A percentile compares a stretch with the other conserved stretches of the same genome.
These are phyloP conservation scores for Coemansia sp. DNA, from an alignment of 192 early-diverging fungal genomes.

Conservation along the genomic window DNA sequence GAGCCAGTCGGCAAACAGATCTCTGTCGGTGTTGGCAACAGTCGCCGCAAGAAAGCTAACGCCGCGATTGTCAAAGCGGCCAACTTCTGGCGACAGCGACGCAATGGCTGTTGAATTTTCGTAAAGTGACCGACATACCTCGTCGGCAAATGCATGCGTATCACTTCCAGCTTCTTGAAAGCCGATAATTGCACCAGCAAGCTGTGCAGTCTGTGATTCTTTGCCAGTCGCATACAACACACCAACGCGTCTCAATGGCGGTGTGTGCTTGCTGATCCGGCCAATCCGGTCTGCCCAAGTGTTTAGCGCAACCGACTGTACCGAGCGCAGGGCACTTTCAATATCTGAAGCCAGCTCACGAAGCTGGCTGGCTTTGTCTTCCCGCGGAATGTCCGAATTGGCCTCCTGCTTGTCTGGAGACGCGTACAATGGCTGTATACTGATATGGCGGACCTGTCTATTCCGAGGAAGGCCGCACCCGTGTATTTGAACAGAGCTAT, in stretches of 20 bases:
- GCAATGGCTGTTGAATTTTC: neutral
- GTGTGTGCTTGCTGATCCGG: neutral
- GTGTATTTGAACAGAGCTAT: neutral
- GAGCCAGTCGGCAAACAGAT: slow-evolving; percentile 33
- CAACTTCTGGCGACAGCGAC: neutral
- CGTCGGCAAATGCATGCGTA: neutral
- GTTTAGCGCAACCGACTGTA: slow-evolving; percentile 12
- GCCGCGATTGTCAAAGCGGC: neutral
- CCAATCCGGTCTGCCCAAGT: slow-evolving; percentile 27
- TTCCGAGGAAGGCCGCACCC: neutral
- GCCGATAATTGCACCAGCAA: neutral
- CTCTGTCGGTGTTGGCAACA: neutral
- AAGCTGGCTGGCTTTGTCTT: slow-evolving; percentile 3
- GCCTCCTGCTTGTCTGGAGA: neutral
- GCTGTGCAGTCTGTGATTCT: slow-evolving; percentile 12
- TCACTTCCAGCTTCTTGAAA: neutral
- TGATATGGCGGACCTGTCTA: slow-evolving; percentile 15
- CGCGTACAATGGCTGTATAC: slow-evolving; percentile 14
- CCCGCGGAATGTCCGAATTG: slow-evolving; percentile 11
- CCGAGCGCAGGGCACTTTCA: slow-evolving; percentile 1
- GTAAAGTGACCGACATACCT: neutral
- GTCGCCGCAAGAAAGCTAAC: slow-evolving; percentile 12
- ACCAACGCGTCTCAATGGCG: slow-evolving; percentile 8
- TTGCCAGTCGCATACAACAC: slow-evolving; percentile 19
- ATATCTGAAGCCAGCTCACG: slow-evolving; percentile 27